Conservation (phyloP, 306 rosid species). For the Canavalia ensiformis region DNA sequence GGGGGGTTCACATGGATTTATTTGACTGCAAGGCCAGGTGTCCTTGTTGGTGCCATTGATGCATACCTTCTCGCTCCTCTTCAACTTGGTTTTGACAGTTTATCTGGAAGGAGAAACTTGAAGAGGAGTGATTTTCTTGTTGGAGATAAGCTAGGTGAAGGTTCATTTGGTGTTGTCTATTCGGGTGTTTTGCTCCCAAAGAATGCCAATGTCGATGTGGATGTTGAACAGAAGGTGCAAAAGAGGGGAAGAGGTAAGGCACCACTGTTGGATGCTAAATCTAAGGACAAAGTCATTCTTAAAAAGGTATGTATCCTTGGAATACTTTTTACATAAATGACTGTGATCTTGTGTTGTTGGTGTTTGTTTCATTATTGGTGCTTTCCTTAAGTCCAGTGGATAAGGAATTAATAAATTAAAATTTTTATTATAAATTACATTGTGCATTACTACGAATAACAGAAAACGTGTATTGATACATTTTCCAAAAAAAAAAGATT, state of each 20-base stretch:
- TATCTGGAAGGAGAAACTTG: constrained; percentile 77
- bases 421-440: too few relatives aligned
- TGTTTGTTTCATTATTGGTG: background rate
- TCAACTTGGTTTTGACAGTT: constrained; percentile 73
- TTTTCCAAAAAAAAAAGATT: too few relatives aligned
- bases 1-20: constrained; percentile 83
- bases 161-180: constrained; percentile 92
- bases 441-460: too few relatives aligned
- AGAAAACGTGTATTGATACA: too few relatives aligned
- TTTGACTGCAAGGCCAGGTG: constrained; percentile 92
- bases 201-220: constrained; percentile 48
- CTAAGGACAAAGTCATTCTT: constrained; percentile 85
- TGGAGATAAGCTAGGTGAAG: constrained; percentile 89
- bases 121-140: constrained; percentile 74
- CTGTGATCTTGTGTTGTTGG: background rate
- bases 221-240: constrained; percentile 43
- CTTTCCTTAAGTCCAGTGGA: too few relatives aligned
- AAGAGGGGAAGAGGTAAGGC: constrained; percentile 62
- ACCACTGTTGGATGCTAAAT: constrained; percentile 53
- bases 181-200: constrained; percentile 76
- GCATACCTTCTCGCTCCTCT: constrained; percentile 90
- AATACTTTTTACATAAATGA: background rate
- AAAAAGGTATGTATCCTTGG: constrained; percentile 68
- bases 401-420: too few relatives aligned
- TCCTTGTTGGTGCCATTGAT: constrained; percentile 92